A percentile compares a stretch with the other conserved stretches of the same genome.
Conservation (phyloP, 768 basidiomycete genomes). For the Russula earlei region DNA sequence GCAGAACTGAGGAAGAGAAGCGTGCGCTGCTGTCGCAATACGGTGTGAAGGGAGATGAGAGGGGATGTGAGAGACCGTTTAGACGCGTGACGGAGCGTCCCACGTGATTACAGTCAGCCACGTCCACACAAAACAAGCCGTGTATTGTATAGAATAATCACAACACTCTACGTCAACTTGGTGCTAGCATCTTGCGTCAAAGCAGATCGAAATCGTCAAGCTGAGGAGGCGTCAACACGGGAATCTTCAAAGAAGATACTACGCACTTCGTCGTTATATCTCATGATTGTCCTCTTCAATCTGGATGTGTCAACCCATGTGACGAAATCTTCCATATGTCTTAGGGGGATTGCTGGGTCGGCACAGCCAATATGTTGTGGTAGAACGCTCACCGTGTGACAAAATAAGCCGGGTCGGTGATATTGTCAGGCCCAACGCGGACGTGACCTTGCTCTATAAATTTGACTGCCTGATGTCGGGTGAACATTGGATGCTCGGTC, state of each 20-base stretch:
- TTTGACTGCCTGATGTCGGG: slow-evolving; percentile 67
- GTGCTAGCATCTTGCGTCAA: slow-evolving; percentile 24
- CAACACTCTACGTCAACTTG: no score
- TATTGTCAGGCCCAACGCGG: slow-evolving; percentile 90
- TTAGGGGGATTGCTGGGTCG: slow-evolving; percentile 23
- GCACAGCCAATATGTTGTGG: slow-evolving; percentile 5
- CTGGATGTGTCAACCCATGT: slow-evolving; percentile 99
- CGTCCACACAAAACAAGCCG: no score
- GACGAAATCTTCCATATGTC: slow-evolving; percentile 98
- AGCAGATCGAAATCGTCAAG: slow-evolving; percentile 92
- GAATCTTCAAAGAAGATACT: not conserved
- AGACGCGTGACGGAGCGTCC: slow-evolving; percentile 4
- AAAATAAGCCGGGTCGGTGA: slow-evolving; percentile 93
- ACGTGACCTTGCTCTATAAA: slow-evolving; percentile 99
- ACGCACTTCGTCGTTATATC: slow-evolving; percentile 89
- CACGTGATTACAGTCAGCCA: not conserved
- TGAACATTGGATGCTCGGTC: not conserved
- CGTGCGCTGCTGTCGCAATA: not conserved
- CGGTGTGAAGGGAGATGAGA: not conserved
- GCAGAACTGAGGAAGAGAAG: not conserved
- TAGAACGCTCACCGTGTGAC: slow-evolving; percentile 60
- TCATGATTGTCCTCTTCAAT: slow-evolving; percentile 89
- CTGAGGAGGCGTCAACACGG: slow-evolving; percentile 35
- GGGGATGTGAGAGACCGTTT: not conserved
- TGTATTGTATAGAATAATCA: no score